phyloP scores from a whole-genome alignment of 2,329 filamentous ascomycete species.

The Chaetothyriales sp. region DNA sequence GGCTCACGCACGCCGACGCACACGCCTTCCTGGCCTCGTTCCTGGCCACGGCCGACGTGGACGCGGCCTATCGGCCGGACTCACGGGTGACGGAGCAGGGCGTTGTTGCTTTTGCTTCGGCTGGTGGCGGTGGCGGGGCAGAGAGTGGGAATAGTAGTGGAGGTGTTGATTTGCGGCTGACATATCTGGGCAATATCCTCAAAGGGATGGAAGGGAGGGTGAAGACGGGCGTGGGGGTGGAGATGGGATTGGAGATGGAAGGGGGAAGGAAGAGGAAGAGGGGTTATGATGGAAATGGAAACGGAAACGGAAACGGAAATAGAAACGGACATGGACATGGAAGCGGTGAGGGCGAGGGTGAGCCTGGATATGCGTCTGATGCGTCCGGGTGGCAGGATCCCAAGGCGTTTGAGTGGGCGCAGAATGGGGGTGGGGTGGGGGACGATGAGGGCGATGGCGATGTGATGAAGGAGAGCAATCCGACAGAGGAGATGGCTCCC shows the following conservation, averaged over 20 bases:
- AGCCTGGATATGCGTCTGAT: background rate
- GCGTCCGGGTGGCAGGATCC: background rate
- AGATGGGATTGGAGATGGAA: background rate
- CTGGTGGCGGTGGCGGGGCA: background rate
- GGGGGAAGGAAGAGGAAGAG: background rate
- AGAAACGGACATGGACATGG: background rate
- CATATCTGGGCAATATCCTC: background rate
- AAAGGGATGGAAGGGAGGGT: background rate
- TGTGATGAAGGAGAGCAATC: conserved; percentile 21
- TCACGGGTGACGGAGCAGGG: conserved; percentile 31
- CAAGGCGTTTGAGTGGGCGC: background rate
- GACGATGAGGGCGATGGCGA: conserved; percentile 5
- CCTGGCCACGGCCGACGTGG: conserved; percentile 13
- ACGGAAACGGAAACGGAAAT: background rate
- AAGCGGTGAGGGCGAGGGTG: background rate
- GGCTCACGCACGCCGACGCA: conserved; percentile 15
- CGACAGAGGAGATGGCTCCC: conserved; percentile 23
- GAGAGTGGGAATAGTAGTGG: background rate
- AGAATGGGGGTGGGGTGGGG: conserved; percentile 13
- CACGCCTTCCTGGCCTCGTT: conserved; percentile 15
- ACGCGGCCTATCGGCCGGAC: conserved; percentile 36
- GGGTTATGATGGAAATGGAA: background rate
- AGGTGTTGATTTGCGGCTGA: background rate
- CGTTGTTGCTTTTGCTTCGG: conserved; percentile 9
- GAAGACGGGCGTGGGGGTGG: background rate